Evolutionary conservation across 164 flowering plant species (phyloP).

Genomic region (Nymphaea thermarum): DNA sequence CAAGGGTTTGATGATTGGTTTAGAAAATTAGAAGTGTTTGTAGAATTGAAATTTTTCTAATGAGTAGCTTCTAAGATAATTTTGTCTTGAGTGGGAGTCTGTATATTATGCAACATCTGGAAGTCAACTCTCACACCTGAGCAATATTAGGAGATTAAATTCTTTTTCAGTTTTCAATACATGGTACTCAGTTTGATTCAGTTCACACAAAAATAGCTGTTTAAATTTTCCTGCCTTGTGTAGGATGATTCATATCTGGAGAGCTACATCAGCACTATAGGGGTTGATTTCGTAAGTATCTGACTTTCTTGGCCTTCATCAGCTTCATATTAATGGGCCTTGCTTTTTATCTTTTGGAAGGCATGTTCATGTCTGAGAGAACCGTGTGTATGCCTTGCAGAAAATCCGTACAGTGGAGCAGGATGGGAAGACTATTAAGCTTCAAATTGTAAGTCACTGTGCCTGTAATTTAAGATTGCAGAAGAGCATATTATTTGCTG

Average conservation of each 20-base stretch:
- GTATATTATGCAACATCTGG: background rate
- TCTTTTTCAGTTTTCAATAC: too few relatives aligned
- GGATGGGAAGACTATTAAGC: constrained; percentile 91
- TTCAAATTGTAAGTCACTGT: constrained; percentile 66
- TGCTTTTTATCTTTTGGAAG: background rate
- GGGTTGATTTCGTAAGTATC: constrained; percentile 84
- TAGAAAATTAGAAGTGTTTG: too few relatives aligned
- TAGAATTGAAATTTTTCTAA: too few relatives aligned
- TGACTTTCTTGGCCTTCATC: background rate
- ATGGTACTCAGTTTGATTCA: too few relatives aligned
- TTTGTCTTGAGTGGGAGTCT: background rate
- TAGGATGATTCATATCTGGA: constrained; percentile 96
- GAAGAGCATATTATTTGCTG: background rate
- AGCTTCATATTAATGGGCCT: background rate
- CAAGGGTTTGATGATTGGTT: too few relatives aligned
- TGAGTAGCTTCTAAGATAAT: too few relatives aligned
- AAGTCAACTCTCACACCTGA: background rate
- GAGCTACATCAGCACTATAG: constrained; percentile 91
- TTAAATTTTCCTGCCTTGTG: constrained; percentile 3
- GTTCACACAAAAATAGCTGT: background rate
- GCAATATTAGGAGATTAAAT: background rate
- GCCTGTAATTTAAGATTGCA: background rate
- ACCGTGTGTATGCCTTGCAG: constrained; percentile 21
- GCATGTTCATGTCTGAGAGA: background rate
- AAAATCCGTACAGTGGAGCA: constrained; percentile 96